A percentile compares a stretch with the other conserved stretches of the same genome.
Evolutionary conservation across 2,329 filamentous ascomycete genomes (phyloP).

Genomic region (Talaromyces sp.): DNA sequence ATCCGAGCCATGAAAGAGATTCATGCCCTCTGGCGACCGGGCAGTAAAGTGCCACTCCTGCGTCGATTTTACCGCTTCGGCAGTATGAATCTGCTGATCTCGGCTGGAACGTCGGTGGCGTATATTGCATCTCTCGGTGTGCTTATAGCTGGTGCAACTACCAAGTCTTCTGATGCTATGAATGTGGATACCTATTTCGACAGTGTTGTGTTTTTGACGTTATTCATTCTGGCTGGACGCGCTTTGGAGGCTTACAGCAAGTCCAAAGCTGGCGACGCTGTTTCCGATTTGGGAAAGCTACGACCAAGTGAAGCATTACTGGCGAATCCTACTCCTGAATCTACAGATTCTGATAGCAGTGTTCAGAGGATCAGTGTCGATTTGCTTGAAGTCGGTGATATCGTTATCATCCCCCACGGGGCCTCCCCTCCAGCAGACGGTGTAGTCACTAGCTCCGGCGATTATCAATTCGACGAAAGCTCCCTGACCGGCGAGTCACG

Average conservation of each 20-base stretch:
- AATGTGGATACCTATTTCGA: slow-evolving; percentile 75
- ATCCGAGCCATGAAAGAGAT: slow-evolving; percentile 75
- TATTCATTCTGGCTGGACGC: slow-evolving; percentile 72
- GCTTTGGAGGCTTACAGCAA: slow-evolving; percentile 80
- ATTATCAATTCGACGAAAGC: slow-evolving; percentile 79
- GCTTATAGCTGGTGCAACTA: slow-evolving; percentile 60
- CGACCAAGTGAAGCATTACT: slow-evolving; percentile 74
- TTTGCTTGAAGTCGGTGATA: slow-evolving; percentile 70
- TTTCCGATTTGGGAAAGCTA: slow-evolving; percentile 74
- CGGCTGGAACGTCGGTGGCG: slow-evolving; percentile 80
- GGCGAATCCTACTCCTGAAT: slow-evolving; percentile 39
- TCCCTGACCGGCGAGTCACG: slow-evolving; percentile 68
- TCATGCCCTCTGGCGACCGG: slow-evolving; percentile 70
- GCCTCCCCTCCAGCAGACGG: slow-evolving; percentile 85
- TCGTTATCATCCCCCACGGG: slow-evolving; percentile 73
- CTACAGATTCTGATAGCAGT: slow-evolving; percentile 13
- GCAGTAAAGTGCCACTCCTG: slow-evolving; percentile 69
- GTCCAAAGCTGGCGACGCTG: slow-evolving; percentile 81
- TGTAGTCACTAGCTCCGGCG: slow-evolving; percentile 53
- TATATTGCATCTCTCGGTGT: slow-evolving; percentile 80
- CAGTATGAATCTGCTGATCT: slow-evolving; percentile 95
- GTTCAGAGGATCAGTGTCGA: slow-evolving; percentile 59
- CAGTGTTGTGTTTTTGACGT: slow-evolving; percentile 84
- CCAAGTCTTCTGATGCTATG: slow-evolving; percentile 43
- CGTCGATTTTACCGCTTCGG: slow-evolving; percentile 87